phyloP scores from a whole-genome alignment of 768 basidiomycete genomes.

The Psilocybe azurescens region DNA sequence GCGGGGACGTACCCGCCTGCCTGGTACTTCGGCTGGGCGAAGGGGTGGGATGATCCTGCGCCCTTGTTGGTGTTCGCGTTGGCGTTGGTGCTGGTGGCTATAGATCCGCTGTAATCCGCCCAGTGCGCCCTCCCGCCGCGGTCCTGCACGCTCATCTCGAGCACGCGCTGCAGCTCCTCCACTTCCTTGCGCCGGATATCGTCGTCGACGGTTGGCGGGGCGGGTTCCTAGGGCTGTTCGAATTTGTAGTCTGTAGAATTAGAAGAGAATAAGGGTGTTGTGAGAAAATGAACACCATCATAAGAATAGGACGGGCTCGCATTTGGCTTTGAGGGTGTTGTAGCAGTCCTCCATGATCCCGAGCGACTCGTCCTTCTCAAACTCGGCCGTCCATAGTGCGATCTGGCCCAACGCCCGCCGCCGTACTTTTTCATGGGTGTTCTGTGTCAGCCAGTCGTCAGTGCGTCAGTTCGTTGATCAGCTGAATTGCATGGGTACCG shows the following conservation, averaged over 20 bases:
- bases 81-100: neutral
- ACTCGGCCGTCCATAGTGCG: constrained; percentile 85
- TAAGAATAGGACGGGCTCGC: constrained; percentile 42
- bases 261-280: too few relatives aligned
- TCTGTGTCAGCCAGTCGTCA: constrained; percentile 47
- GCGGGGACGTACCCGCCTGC: constrained; percentile 62
- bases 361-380: constrained; percentile 77
- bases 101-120: constrained; percentile 37
- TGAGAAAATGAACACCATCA: neutral
- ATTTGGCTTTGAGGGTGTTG: constrained; percentile 79
- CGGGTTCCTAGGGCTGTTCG: constrained; percentile 60
- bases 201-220: constrained; percentile 76
- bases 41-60: constrained; percentile 21
- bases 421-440: constrained; percentile 88
- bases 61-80: too few relatives aligned
- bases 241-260: constrained; percentile 69
- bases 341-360: constrained; percentile 94
- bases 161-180: constrained; percentile 90
- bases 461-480: too few relatives aligned
- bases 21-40: constrained; percentile 44
- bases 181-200: constrained; percentile 86
- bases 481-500: too few relatives aligned
- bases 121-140: constrained; percentile 78
- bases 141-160: constrained; percentile 92
- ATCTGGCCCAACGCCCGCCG: constrained; percentile 73